A percentile compares a stretch with the other conserved stretches of the same genome.
Evolutionary conservation across 2,329 filamentous ascomycete genomes (phyloP).

Genomic region (Arthrobotrys iridis): DNA sequence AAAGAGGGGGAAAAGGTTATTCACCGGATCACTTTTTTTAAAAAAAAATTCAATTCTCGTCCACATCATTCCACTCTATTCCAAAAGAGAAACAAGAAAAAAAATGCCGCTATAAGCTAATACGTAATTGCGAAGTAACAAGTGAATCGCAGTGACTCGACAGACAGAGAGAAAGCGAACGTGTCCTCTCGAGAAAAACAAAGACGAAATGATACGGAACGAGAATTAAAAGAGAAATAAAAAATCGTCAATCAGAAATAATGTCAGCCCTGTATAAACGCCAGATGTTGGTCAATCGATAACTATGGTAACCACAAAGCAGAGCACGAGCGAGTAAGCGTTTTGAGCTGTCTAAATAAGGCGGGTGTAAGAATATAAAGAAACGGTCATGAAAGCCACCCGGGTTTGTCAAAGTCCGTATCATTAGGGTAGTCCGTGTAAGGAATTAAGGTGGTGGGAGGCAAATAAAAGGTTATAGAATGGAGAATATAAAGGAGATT

Average conservation of each 20-base stretch:
- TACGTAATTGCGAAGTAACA: not conserved
- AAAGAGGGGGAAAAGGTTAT: not conserved
- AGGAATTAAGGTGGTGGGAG: not conserved
- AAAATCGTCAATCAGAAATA: not conserved
- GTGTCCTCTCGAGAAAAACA: not conserved
- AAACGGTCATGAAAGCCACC: not conserved
- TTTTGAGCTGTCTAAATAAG: not conserved
- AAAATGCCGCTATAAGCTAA: constrained; percentile 4
- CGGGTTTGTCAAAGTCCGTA: not conserved
- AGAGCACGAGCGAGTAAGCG: not conserved
- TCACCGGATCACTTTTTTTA: not conserved
- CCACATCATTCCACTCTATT: constrained; percentile 7
- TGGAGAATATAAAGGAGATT: not conserved
- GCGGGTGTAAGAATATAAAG: not conserved
- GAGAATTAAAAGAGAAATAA: not conserved
- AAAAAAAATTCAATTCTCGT: not conserved
- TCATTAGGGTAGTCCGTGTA: not conserved
- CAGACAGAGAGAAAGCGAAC: not conserved
- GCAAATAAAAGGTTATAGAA: not conserved
- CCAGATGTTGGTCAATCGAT: constrained; percentile 23
- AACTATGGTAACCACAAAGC: not conserved
- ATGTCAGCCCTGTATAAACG: constrained; percentile 42
- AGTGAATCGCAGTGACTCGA: not conserved
- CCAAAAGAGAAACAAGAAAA: not conserved
- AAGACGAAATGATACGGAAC: constrained; percentile 1